Conservation (phyloP, 805 yeast species). For the Saccharomyces jurei region DNA sequence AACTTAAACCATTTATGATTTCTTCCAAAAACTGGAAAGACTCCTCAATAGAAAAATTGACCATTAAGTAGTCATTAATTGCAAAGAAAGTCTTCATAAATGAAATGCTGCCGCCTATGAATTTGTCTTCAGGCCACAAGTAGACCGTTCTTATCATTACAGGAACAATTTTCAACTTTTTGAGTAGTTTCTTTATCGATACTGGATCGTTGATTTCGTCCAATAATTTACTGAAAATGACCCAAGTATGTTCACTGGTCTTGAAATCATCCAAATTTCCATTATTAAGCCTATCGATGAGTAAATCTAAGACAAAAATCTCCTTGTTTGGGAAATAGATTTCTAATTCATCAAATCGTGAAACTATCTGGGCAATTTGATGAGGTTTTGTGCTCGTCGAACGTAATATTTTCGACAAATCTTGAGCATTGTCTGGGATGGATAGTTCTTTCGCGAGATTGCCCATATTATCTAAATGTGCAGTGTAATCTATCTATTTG, state of each 20-base stretch:
- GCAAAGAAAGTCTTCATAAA: neutral
- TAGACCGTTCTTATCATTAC: slow-evolving; percentile 16
- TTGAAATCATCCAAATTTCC: slow-evolving; percentile 37
- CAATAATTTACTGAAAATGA: slow-evolving; percentile 39
- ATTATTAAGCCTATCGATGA: slow-evolving; percentile 55
- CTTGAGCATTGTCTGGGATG: slow-evolving; percentile 35
- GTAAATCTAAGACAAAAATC: slow-evolving; percentile 47
- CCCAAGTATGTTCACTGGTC: slow-evolving; percentile 41
- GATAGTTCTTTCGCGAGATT: neutral
- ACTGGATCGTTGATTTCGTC: slow-evolving; percentile 17
- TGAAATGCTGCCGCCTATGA: neutral
- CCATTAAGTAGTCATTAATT: neutral
- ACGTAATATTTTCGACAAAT: slow-evolving; percentile 50
- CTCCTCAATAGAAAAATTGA: neutral
- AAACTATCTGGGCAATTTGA: slow-evolving; percentile 35
- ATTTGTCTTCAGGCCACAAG: neutral
- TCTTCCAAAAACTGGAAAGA: neutral
- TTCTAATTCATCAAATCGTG: slow-evolving; percentile 28
- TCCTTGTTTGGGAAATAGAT: slow-evolving; percentile 49
- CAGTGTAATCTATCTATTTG: neutral
- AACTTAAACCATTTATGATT: neutral
- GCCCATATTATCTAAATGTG: neutral
- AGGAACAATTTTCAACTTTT: slow-evolving; percentile 35
- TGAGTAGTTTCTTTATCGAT: slow-evolving; percentile 35
- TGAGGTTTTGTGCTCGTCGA: slow-evolving; percentile 40